Conservation (phyloP, 2,329 filamentous ascomycete genomes). For the Diplodia corticola region DNA sequence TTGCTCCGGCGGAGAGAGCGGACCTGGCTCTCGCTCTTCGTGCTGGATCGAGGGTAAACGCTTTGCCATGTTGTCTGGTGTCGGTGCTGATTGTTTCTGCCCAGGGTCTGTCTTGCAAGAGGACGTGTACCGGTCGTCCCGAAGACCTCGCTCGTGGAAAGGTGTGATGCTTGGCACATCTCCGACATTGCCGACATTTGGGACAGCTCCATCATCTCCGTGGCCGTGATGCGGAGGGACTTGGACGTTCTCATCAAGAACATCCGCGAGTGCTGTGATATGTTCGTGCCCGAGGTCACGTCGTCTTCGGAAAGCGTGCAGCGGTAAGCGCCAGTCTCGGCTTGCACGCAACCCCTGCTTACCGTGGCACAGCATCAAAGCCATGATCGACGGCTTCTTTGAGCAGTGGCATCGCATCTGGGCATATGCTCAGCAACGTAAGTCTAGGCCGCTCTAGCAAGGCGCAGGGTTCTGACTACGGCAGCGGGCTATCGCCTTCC, state of each 20-base stretch:
- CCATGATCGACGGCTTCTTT: slow-evolving; percentile 65
- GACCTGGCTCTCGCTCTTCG: slow-evolving; percentile 71
- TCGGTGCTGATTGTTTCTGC: not conserved
- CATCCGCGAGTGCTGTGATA: slow-evolving; percentile 7
- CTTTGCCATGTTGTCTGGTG: not conserved
- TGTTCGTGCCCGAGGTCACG: slow-evolving; percentile 7
- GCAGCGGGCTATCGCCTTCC: slow-evolving; percentile 54
- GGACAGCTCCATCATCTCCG: slow-evolving; percentile 70
- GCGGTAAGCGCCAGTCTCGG: not conserved
- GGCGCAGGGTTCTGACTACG: slow-evolving; percentile 38
- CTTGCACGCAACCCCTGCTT: not conserved
- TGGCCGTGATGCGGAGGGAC: slow-evolving; percentile 68
- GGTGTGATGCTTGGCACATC: slow-evolving; percentile 69
- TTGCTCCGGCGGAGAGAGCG: slow-evolving; percentile 66
- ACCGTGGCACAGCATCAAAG: slow-evolving; percentile 36
- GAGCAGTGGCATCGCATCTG: slow-evolving; percentile 65
- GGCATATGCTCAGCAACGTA: slow-evolving; percentile 32
- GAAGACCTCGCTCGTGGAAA: slow-evolving; percentile 63
- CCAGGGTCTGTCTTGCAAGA: slow-evolving; percentile 64
- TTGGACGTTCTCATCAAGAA: slow-evolving; percentile 37
- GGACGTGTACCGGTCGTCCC: slow-evolving; percentile 69
- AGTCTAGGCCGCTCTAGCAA: slow-evolving; percentile 56
- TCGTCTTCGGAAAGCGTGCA: slow-evolving; percentile 19
- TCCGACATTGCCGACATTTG: slow-evolving; percentile 64
- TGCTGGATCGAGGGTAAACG: slow-evolving; percentile 64